Conservation (phyloP, 225 moss, liverwort and hornwort genomes). For the Thuidium tamariscinum region DNA sequence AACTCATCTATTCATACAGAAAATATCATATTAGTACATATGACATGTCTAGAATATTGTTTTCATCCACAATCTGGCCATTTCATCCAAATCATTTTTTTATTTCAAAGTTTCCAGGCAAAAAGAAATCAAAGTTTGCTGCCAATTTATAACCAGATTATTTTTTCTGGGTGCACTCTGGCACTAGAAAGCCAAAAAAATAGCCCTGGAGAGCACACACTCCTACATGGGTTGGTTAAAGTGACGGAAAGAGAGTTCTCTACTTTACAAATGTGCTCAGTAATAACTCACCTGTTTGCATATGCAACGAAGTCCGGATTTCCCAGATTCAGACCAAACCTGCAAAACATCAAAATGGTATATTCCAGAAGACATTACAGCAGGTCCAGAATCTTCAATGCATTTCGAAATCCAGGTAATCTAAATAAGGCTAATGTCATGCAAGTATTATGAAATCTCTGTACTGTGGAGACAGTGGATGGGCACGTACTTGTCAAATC, state of each 20-base stretch:
- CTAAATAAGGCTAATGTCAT: not conserved
- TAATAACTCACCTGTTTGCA: constrained; percentile 51
- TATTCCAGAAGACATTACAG: not conserved
- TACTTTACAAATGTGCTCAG: not conserved
- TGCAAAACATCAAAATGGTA: constrained; percentile 18
- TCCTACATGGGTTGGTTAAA: not conserved
- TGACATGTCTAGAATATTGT: too few species aligned
- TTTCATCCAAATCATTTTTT: too few species aligned
- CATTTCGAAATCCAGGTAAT: not conserved
- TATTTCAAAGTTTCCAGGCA: too few species aligned
- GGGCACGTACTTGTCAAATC: constrained; percentile 43
- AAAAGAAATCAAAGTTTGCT: too few species aligned
- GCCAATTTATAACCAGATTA: too few species aligned
- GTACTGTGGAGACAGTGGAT: not conserved
- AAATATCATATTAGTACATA: too few species aligned
- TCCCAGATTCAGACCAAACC: constrained; percentile 72
- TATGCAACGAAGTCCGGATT: constrained; percentile 95
- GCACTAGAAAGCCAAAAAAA: too few species aligned
- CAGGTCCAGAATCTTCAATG: not conserved
- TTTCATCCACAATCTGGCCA: too few species aligned
- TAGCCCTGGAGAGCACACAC: not conserved
- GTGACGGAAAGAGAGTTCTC: not conserved
- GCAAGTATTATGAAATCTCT: not conserved
- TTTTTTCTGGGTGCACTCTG: too few species aligned
- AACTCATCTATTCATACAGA: not conserved